Evolutionary conservation across 805 yeast species (phyloP), one percentile per base, ranked within the genome.

Genomic region (Cyberlindnera subsufficiens): DNA sequence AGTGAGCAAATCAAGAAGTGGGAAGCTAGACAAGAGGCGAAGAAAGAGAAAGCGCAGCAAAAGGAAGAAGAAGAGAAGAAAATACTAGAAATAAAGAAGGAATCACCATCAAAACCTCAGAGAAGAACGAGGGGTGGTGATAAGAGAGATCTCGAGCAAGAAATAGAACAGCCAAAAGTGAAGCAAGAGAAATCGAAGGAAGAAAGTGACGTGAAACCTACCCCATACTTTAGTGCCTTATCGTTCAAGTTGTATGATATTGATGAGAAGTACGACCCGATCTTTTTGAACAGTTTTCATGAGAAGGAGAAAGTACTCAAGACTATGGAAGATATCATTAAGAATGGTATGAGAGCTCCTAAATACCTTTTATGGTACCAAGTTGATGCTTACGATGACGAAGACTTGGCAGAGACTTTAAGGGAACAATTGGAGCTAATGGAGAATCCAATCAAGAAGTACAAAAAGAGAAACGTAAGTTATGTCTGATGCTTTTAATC

Each of bases 351-450:
- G 1, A 70, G 88, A 44, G 63, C 79, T 3, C 66, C 82, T 6
- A 76, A 76, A 30, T 77, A 78, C 52, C 75, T 83, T 57, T 66
- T 88, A 17, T 89, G 96, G 96, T 86, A 82, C 55, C 87, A 85
- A 53, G 69, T 91, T 10, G 93, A 85, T 60, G 90, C 88, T 0
- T 71, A 75, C 37, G 75, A 78, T 42, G 93, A 86, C 58, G 86
- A 80, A 49, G 61, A 64, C 1, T 53, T 84, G 37, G 85, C 86
- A 0, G 93, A 86, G 52, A 67, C 69, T 7, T 60, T 84, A 32
- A 70, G 95, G 52, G 67, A 69, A 37, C 80, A 77, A 43, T 61
- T 82, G 40, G 72, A 70, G 42, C 71, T 69, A 15, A 75, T 74
- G 55, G 86, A 80, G 51, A 74, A 66, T 40, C 63, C 64, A 19